A percentile compares a stretch with the other conserved stretches of the same genome.
phyloP scores from a whole-genome alignment of 2,329 filamentous ascomycete species.

The Fusarium sororula region DNA sequence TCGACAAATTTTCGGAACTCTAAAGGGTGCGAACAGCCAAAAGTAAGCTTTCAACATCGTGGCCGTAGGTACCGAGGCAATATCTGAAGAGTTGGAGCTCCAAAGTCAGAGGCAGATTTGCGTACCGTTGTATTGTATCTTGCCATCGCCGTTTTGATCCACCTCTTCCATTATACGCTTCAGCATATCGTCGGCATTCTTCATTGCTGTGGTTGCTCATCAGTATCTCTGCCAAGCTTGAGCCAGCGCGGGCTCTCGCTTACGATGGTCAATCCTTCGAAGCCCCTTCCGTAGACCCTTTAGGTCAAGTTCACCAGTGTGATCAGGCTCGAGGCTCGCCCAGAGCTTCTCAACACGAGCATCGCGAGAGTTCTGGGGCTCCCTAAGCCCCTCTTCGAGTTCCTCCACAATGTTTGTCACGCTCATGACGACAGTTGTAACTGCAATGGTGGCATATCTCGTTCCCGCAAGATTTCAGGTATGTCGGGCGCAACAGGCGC shows the following conservation, averaged over 20 bases:
- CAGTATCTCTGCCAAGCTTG: slow-evolving; percentile 31
- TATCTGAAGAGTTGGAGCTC: slow-evolving; percentile 15
- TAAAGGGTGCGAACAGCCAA: slow-evolving; percentile 47
- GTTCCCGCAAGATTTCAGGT: slow-evolving; percentile 32
- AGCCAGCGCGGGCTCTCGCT: slow-evolving; percentile 41
- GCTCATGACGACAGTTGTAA: slow-evolving; percentile 45
- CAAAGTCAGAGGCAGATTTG: slow-evolving; percentile 26
- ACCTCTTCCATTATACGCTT: slow-evolving; percentile 82
- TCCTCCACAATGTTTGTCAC: slow-evolving; percentile 60
- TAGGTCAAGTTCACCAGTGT: slow-evolving; percentile 83
- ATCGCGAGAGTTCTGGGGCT: slow-evolving; percentile 82
- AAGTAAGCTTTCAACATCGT: slow-evolving; percentile 32
- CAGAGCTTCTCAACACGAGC: slow-evolving; percentile 85
- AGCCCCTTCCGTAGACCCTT: slow-evolving; percentile 86
- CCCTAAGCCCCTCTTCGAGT: slow-evolving; percentile 72
- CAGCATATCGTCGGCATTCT: slow-evolving; percentile 90
- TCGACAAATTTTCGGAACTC: slow-evolving; percentile 93
- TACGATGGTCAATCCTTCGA: slow-evolving; percentile 90
- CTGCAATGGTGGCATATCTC: slow-evolving; percentile 47
- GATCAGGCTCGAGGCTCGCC: slow-evolving; percentile 79
- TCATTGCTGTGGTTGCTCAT: slow-evolving; percentile 64
- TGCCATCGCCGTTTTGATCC: slow-evolving; percentile 86
- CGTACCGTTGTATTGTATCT: slow-evolving; percentile 89
- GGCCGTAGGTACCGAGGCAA: slow-evolving; percentile 20
- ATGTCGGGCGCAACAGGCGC: slow-evolving; percentile 21